Evolutionary conservation across 805 yeast species (phyloP), one percentile per base, ranked within the genome.

Genomic region (Metschnikowia baotianmanensis): DNA sequence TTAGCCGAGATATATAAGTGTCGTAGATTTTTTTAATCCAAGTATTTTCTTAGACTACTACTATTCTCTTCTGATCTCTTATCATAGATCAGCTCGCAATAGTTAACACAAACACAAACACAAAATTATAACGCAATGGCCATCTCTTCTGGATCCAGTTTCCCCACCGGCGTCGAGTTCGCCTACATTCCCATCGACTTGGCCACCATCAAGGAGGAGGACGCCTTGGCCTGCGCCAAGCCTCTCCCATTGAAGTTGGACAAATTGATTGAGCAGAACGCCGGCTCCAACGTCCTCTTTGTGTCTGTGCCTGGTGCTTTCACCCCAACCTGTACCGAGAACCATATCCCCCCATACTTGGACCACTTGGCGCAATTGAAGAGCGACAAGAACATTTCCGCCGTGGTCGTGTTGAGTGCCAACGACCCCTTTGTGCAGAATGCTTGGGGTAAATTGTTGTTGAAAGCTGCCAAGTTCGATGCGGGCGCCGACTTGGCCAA

Each of bases 291-390:
- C 30, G 53, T 65, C 5, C 51, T 67, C 34, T 48, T 68, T 34
- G 69, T 69, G 17, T 52, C 71, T 8, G 71, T 68, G 24, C 75
- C 75, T 7, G 72, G 70, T 18, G 70, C 72, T 1, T 68, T 67
- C 52, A 65, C 73, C 8, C 72, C 74, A 13, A 57, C 69, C 2
- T 69, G 75, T 45, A 68, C 73, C 17, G 74, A 66, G 48, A 57
- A 62, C 48, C 75, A 69, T 53, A 58, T 69, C 35, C 75, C 74
- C 4, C 68, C 65, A 16, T 61, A 53, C 47, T 57, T 69, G 46
- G 42, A 42, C 32, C 51, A 65, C 44, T 55, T 66, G 51, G 50
- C 47, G 13, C 38, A 55, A 21, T 57, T 69, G 48, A 54, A 52
- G 43, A 56, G 55, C 42, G 51, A 54, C 20, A 54, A 63, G 44